Conservation (phyloP, 1,284 basidiomycete genomes). For the Coniferiporia weirii region DNA sequence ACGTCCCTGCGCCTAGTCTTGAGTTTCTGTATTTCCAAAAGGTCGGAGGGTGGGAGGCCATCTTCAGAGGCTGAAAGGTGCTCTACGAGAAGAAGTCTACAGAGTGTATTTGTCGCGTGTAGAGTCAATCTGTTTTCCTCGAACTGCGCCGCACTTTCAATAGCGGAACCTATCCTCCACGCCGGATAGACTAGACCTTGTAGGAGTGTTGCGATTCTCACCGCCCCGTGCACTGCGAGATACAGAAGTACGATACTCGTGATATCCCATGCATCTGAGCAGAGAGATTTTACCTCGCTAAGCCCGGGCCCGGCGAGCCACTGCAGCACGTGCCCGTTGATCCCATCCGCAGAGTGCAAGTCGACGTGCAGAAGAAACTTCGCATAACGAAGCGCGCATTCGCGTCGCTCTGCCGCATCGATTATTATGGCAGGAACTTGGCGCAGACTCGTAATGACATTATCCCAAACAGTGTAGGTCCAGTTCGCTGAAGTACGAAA, state of each 20-base stretch:
- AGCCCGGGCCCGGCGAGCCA: slow-evolving; percentile 68
- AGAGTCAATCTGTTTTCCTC: slow-evolving; percentile 46
- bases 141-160: slow-evolving; percentile 33
- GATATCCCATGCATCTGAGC: slow-evolving; percentile 59
- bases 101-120: slow-evolving; percentile 56
- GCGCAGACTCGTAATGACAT: slow-evolving; percentile 62
- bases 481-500: slow-evolving; percentile 65
- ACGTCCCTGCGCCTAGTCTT: slow-evolving; percentile 61
- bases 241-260: slow-evolving; percentile 56
- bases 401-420: slow-evolving; percentile 40
- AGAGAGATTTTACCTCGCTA: slow-evolving; percentile 52
- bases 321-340: slow-evolving; percentile 58
- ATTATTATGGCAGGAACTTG: slow-evolving; percentile 54
- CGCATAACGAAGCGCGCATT: slow-evolving; percentile 59
- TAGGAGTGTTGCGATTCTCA: slow-evolving; percentile 66
- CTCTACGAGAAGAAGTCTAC: slow-evolving; percentile 51
- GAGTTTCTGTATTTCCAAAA: slow-evolving; percentile 62
- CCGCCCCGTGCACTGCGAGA: slow-evolving; percentile 59
- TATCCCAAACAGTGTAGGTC: slow-evolving; percentile 78
- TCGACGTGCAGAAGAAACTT: slow-evolving; percentile 66
- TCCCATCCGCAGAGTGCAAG: slow-evolving; percentile 63
- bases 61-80: slow-evolving; percentile 24
- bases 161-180: slow-evolving; percentile 51
- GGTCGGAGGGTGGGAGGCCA: slow-evolving; percentile 41
- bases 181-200: slow-evolving; percentile 68